Evolutionary conservation across 306 rosid species (phyloP).

Genomic region (Alnus glutinosa): DNA sequence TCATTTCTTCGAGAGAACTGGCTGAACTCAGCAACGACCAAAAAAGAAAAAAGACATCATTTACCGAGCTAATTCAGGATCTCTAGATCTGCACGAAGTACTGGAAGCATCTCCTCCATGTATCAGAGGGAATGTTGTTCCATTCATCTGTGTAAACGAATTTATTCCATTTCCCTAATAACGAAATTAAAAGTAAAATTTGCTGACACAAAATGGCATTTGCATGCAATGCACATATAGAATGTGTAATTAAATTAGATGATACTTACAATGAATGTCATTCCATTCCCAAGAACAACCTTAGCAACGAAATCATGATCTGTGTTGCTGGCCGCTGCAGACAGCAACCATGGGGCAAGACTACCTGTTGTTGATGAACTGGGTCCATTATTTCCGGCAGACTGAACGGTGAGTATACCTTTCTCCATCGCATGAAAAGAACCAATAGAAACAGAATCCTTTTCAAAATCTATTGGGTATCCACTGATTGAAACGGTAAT

Average conservation of each 20-base stretch:
- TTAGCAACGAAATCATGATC: slow-evolving; percentile 16
- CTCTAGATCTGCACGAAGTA: background rate
- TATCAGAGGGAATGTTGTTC: slow-evolving; percentile 13
- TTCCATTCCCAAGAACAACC: slow-evolving; percentile 27
- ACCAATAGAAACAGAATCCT: slow-evolving; percentile 28
- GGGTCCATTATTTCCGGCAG: slow-evolving; percentile 40
- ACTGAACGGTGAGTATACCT: slow-evolving; percentile 34
- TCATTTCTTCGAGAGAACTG: rapidly evolving
- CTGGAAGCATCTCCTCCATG: background rate
- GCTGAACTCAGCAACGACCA: background rate
- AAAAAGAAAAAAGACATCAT: background rate
- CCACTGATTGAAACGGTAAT: slow-evolving; percentile 25
- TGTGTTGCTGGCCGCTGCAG: slow-evolving; percentile 27
- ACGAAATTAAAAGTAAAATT: background rate
- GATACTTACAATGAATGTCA: background rate
- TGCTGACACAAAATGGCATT: no score
- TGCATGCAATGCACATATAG: no score
- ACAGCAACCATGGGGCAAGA: slow-evolving; percentile 29
- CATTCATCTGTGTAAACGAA: slow-evolving; percentile 7
- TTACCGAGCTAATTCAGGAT: background rate
- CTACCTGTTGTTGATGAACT: background rate
- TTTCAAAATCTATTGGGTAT: background rate
- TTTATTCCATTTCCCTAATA: slow-evolving; percentile 13
- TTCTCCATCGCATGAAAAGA: slow-evolving; percentile 45
- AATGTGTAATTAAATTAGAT: no score